These are phyloP conservation scores for Paulownia fortunei DNA, from an alignment of 257 asterid species.

Conservation along the genomic window DNA sequence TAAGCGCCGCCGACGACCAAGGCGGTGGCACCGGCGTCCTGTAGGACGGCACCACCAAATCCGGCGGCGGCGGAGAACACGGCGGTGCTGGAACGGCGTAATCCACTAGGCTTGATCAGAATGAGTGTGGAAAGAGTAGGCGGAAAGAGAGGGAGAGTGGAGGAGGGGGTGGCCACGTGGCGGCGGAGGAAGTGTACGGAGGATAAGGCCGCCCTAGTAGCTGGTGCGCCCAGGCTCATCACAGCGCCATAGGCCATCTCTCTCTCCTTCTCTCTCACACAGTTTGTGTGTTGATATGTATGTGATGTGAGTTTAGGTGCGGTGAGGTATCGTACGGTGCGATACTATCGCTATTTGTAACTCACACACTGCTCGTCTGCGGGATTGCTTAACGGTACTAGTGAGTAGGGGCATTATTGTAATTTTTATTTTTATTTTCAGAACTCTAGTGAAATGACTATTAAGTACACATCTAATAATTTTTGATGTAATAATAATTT, in stretches of 20 bases:
- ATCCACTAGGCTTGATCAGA: conserved; percentile 19
- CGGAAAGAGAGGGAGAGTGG: conserved; percentile 8
- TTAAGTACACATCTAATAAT: no score
- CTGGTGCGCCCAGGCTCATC: conserved; percentile 38
- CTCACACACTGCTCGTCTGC: no score
- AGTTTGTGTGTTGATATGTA: neutral
- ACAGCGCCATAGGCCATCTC: conserved; percentile 36
- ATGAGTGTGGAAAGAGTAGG: conserved; percentile 7
- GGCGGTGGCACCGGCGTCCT: conserved; percentile 82
- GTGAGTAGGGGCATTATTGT: no score
- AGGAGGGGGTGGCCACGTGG: conserved; percentile 12
- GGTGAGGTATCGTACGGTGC: conserved; percentile 19
- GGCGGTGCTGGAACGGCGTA: conserved; percentile 39
- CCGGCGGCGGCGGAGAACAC: conserved; percentile 30
- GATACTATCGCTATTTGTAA: neutral
- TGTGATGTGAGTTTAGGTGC: neutral
- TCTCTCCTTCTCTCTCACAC: neutral
- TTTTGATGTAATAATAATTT: no score
- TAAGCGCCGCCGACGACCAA: conserved; percentile 77
- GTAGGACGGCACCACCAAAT: conserved; percentile 40
- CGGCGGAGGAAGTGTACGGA: conserved; percentile 28
- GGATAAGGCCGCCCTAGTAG: conserved; percentile 36
- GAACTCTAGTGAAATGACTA: no score
- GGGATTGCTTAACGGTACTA: no score
- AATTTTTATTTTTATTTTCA: no score